Percentiles rank a stretch among this genome's conserved stretches.
phyloP scores from a whole-genome alignment of 2,329 filamentous ascomycete species.

The Nannizziopsis arthrosporioides region DNA sequence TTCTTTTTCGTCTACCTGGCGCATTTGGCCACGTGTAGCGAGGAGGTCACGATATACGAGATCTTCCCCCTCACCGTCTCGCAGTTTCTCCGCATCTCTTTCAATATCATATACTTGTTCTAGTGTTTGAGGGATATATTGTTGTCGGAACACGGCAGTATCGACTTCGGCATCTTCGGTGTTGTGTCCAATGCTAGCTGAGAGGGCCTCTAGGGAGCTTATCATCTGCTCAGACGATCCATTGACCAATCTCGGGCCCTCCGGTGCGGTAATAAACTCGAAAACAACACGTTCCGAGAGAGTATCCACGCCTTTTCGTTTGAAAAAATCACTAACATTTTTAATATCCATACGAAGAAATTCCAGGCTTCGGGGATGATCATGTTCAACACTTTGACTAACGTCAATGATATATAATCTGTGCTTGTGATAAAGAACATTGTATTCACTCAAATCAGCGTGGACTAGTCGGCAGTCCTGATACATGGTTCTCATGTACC shows the following conservation, averaged over 20 bases:
- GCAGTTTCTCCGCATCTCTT: conserved; percentile 69
- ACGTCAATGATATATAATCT: conserved; percentile 92
- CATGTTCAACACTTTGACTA: conserved; percentile 91
- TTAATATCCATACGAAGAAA: conserved; percentile 98
- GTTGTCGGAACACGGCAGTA: conserved; percentile 84
- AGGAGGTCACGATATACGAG: conserved; percentile 78
- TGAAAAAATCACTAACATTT: conserved; percentile 89
- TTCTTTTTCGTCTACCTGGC: conserved; percentile 15
- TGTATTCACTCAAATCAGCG: conserved; percentile 96
- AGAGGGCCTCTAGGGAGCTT: conserved; percentile 54
- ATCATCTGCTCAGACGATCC: conserved; percentile 45
- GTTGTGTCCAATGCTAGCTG: conserved; percentile 44
- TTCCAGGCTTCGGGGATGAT: conserved; percentile 82
- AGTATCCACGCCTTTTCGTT: conserved; percentile 68
- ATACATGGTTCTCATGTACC: conserved; percentile 86
- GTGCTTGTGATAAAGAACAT: conserved; percentile 75
- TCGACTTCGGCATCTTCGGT: conserved; percentile 58
- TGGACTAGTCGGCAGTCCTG: conserved; percentile 86
- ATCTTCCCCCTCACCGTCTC: conserved; percentile 59
- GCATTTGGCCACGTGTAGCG: conserved; percentile 48
- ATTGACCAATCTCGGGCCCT: conserved; percentile 35
- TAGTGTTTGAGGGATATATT: conserved; percentile 91
- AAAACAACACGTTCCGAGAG: conserved; percentile 71
- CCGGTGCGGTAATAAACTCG: conserved; percentile 60
- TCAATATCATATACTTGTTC: conserved; percentile 96